Conservation (phyloP, 352 stramenopile species). For the Thalassiosira livingstoniorum region DNA sequence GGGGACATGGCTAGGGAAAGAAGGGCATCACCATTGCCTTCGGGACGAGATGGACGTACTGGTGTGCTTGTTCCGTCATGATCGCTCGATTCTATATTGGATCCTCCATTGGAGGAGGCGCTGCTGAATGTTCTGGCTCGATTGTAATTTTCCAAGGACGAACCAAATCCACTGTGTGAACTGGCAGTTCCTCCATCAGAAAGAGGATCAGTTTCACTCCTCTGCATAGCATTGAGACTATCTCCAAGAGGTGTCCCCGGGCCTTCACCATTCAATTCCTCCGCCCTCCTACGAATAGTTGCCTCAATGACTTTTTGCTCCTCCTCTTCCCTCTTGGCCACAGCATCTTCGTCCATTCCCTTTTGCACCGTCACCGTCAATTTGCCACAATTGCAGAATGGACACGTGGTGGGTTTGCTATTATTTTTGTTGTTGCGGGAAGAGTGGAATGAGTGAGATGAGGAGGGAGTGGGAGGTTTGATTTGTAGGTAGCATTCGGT, state of each 20-base stretch:
- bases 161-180: conserved; percentile 64
- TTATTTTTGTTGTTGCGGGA: too few species aligned
- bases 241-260: not conserved
- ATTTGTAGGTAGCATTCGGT: conserved; percentile 88
- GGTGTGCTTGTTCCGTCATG: not conserved
- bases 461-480: conserved; percentile 66
- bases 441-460: too few species aligned
- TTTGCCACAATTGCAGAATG: conserved; percentile 81
- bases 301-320: conserved; percentile 72
- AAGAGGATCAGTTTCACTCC: not conserved
- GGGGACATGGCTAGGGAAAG: conserved; percentile 67
- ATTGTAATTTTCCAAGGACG: conserved; percentile 71
- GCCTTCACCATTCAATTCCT: conserved; percentile 33
- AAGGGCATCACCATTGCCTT: conserved; percentile 36
- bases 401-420: conserved; percentile 69
- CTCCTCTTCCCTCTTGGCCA: conserved; percentile 61
- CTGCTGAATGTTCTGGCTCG: conserved; percentile 53
- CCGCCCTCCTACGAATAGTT: conserved; percentile 44
- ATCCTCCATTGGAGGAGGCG: not conserved
- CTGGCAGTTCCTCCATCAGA: not conserved
- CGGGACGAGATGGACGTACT: not conserved
- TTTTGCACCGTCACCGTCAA: conserved; percentile 62
- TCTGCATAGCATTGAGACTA: not conserved
- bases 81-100: conserved; percentile 3
- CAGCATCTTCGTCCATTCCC: conserved; percentile 49